phyloP scores from a whole-genome alignment of 2,329 filamentous ascomycete species.

The Phaeosphaeria sp. region DNA sequence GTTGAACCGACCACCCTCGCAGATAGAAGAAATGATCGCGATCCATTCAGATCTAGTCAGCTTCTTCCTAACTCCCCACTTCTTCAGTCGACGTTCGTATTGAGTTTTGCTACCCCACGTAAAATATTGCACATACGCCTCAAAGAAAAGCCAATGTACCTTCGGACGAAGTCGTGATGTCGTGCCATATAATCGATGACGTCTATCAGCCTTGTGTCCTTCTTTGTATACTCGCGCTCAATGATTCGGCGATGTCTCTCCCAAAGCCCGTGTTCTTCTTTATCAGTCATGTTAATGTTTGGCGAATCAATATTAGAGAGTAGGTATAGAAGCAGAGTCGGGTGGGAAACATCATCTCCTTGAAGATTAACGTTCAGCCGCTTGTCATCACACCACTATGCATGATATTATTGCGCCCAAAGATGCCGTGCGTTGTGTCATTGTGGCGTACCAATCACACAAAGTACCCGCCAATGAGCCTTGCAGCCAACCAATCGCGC shows the following conservation, averaged over 20 bases:
- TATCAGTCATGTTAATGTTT: background rate
- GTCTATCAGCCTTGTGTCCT: background rate
- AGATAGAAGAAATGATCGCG: background rate
- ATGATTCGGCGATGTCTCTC: background rate
- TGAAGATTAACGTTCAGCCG: background rate
- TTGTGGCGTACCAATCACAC: background rate
- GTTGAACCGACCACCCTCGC: background rate
- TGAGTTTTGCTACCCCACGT: conserved; percentile 3
- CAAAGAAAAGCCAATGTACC: background rate
- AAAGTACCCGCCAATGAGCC: background rate
- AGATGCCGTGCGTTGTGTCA: background rate
- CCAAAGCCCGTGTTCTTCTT: background rate
- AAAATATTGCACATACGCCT: background rate
- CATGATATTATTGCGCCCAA: background rate
- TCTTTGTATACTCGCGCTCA: background rate
- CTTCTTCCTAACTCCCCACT: conserved; percentile 9
- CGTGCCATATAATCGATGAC: background rate
- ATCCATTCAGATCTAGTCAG: conserved; percentile 8
- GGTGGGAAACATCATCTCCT: no score
- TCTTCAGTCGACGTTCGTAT: conserved; percentile 5
- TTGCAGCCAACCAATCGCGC: background rate
- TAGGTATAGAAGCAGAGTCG: background rate
- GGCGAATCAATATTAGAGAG: background rate
- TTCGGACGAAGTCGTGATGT: background rate
- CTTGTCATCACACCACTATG: background rate